phyloP scores from a whole-genome alignment of 345 rosid genomes.

The Durio zibethinus region DNA sequence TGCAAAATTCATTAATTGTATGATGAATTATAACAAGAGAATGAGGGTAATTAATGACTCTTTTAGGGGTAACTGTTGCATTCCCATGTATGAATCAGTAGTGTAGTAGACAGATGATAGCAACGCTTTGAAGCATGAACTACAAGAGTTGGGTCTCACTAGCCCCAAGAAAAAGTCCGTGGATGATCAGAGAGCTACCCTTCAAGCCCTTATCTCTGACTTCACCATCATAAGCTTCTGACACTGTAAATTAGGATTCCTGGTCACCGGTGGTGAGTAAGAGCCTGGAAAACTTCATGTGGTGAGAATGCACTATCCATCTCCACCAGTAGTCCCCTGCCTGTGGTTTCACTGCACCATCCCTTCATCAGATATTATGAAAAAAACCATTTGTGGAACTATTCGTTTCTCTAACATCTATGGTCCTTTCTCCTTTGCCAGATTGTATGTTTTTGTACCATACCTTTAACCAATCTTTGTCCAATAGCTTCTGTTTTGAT shows the following conservation, averaged over 20 bases:
- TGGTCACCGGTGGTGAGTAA: background rate
- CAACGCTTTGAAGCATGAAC: background rate
- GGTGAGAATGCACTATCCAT: slow-evolving; percentile 7
- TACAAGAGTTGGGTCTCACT: background rate
- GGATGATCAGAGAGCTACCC: background rate
- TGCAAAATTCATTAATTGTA: too few species aligned
- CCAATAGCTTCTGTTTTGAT: background rate
- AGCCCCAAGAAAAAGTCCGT: background rate
- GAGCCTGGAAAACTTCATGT: slow-evolving; percentile 2
- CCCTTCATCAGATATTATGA: background rate
- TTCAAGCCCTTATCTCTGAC: background rate
- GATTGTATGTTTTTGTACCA: background rate
- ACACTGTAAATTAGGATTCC: slow-evolving; percentile 16
- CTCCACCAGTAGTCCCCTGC: background rate
- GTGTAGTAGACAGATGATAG: background rate
- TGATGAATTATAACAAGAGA: background rate
- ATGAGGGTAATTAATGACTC: too few species aligned
- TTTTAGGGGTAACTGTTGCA: background rate
- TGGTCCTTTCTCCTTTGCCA: slow-evolving; percentile 1
- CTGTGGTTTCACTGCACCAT: background rate
- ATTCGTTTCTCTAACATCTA: background rate
- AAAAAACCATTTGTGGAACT: background rate
- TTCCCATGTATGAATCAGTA: background rate
- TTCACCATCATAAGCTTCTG: slow-evolving; percentile 11
- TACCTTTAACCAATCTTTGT: background rate